Percentiles rank a stretch among this genome's conserved stretches.
Evolutionary conservation across 169 alveolate species (phyloP).

Genomic region (Plasmodium gaboni): DNA sequence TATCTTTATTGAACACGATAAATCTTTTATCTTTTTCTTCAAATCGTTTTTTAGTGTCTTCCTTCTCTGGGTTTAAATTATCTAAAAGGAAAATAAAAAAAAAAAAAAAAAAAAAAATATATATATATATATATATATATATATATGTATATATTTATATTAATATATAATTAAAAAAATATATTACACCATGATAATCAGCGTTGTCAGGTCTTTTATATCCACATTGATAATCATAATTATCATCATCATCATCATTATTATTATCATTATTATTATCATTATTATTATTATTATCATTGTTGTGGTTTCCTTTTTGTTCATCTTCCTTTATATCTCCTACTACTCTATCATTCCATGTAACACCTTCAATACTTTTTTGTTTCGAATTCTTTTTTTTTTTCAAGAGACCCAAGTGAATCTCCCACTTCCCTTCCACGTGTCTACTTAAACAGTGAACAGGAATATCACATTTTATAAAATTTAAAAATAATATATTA

Average conservation of each 20-base stretch:
- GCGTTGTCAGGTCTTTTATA: constrained; percentile 65
- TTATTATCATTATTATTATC: not conserved
- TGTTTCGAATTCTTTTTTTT: not conserved
- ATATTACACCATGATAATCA: constrained; percentile 69
- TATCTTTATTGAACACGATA: constrained; percentile 46
- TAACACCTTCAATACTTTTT: too few species aligned
- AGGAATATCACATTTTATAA: constrained; percentile 69
- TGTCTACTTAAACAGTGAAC: constrained; percentile 76
- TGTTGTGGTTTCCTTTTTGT: not conserved
- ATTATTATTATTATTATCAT: too few species aligned
- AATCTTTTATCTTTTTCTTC: constrained; percentile 23
- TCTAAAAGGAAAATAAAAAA: not conserved
- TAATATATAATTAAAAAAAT: not conserved
- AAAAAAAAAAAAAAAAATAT: not conserved
- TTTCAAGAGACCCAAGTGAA: constrained; percentile 43
- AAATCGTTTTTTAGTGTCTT: constrained; percentile 10
- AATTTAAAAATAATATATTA: constrained; percentile 10
- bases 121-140: not conserved
- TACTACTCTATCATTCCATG: too few species aligned
- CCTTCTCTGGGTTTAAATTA: constrained; percentile 35
- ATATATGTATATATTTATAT: not conserved
- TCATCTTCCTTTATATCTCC: not conserved
- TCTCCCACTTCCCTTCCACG: constrained; percentile 71
- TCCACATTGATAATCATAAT: constrained; percentile 69
- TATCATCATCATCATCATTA: not conserved